Base-by-base conservation (phyloP, 306 rosid genomes). In the Begonia loranthoides region DNA sequence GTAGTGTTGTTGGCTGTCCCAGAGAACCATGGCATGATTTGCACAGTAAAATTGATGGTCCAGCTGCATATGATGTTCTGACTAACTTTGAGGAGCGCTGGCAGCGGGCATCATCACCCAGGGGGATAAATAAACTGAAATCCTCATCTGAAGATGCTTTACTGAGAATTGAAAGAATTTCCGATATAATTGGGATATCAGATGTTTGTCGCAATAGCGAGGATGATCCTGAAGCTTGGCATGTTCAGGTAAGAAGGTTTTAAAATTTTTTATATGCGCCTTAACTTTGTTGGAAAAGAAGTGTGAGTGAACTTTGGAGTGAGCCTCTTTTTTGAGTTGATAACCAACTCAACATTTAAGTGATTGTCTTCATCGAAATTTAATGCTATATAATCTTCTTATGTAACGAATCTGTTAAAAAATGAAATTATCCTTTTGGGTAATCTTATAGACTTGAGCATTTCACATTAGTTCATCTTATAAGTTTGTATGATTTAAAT, bases 1-100 rank as follows among this genome's bases (percentile, higher is more conserved):
- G 94, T 66, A 83, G 54, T 50, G 56, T 58, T 14, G 70, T 62
- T 63, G 95, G 88, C 50, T 80, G 95, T 83, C 99, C 94, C 55
- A 70, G 99, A 68, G 94, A 90, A 65, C 99, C 99, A 10, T 90
- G 99, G 99, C 99, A 90, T 57, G 99, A 90, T 73, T 61, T 90
- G 77, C 99, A 90, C 72, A 82, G 94, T 54, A 86, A 67, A 73
- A 70, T 90, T 67, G 99, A 90, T 43, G 86, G 99, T 63, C 94
- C 99, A 21, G 99, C 94, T 6, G 99, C 99, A 49, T 90, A 90
- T 41, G 99, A 90, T 63, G 86, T 90, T 69, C 67, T 90, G 73
- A 68, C 74, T 17, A 90, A 90, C 70, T 90, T 90, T 65, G 94
- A 86, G 76, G 95, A 90, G 72, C 92, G 99, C 38, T 90, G 99